These are phyloP conservation scores for Aspergillus haitiensis DNA, from an alignment of 495 filamentous ascomycete species.

Conservation along the genomic window DNA sequence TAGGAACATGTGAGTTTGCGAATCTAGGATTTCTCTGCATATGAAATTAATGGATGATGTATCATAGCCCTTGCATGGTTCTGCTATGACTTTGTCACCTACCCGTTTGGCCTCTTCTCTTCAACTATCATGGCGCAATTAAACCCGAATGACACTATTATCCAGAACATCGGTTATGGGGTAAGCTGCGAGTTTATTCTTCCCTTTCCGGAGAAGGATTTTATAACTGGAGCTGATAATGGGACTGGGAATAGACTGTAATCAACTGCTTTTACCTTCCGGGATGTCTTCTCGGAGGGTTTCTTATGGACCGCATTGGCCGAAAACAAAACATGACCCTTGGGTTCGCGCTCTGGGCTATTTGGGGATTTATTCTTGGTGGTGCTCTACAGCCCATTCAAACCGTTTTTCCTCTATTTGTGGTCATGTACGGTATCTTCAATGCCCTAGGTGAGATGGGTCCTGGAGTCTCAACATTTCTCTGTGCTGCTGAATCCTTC, in stretches of 20 bases:
- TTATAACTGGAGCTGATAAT: neutral
- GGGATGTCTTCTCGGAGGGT: slow-evolving; percentile 47
- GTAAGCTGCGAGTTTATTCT: slow-evolving; percentile 10
- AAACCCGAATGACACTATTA: slow-evolving; percentile 40
- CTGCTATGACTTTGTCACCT: slow-evolving; percentile 45
- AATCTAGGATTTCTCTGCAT: neutral
- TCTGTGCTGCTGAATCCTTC: slow-evolving; percentile 49
- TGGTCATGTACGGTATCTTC: slow-evolving; percentile 55
- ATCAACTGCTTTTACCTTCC: slow-evolving; percentile 53
- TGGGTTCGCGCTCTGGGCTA: slow-evolving; percentile 41
- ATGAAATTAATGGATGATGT: neutral
- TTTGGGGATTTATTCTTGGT: slow-evolving; percentile 51
- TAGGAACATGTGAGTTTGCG: slow-evolving; percentile 37
- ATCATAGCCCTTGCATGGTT: slow-evolving; percentile 38
- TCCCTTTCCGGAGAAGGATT: neutral
- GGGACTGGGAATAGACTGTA: slow-evolving; percentile 29
- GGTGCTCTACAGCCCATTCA: slow-evolving; percentile 45
- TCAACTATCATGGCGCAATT: slow-evolving; percentile 39
- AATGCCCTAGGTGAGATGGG: slow-evolving; percentile 49
- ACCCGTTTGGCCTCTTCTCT: slow-evolving; percentile 43
- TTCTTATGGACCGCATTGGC: slow-evolving; percentile 51
- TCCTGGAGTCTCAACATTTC: slow-evolving; percentile 48
- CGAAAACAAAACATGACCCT: slow-evolving; percentile 49
- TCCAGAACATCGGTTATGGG: slow-evolving; percentile 47
- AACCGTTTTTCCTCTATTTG: slow-evolving; percentile 47